Conservation (phyloP, 192 early-diverging fungal species). For the Mortierella alpina region DNA sequence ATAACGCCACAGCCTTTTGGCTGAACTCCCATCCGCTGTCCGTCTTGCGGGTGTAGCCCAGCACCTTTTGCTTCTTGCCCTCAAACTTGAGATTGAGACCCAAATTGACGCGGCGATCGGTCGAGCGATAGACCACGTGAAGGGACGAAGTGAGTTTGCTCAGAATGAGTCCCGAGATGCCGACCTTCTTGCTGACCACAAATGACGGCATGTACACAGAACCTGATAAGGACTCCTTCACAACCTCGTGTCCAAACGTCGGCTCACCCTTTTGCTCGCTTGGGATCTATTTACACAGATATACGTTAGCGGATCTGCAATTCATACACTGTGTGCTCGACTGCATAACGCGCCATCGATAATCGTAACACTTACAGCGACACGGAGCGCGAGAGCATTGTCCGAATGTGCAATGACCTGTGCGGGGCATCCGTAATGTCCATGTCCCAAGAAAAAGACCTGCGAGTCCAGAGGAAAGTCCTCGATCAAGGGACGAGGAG, state of each 20-base stretch:
- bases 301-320: background rate
- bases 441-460: conserved; percentile 85
- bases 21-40: conserved; percentile 89
- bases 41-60: conserved; percentile 87
- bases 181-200: conserved; percentile 73
- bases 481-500: conserved; percentile 70
- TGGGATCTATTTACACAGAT: conserved; percentile 17
- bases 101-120: conserved; percentile 73
- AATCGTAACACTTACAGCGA: conserved; percentile 42
- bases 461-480: conserved; percentile 77
- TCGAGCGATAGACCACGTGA: conserved; percentile 67
- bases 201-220: conserved; percentile 63
- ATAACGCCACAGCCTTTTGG: conserved; percentile 77
- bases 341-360: background rate
- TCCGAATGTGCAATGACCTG: conserved; percentile 72
- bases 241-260: conserved; percentile 61
- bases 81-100: conserved; percentile 96
- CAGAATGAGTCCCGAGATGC: conserved; percentile 72
- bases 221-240: conserved; percentile 24
- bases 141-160: conserved; percentile 90
- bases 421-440: conserved; percentile 78
- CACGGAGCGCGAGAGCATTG: conserved; percentile 55
- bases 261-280: conserved; percentile 47
- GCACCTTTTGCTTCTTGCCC: conserved; percentile 83
- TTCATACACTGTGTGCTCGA: background rate